Evolutionary conservation across 2,329 filamentous ascomycete species (phyloP).

Genomic region (Sarocladium oryzae): DNA sequence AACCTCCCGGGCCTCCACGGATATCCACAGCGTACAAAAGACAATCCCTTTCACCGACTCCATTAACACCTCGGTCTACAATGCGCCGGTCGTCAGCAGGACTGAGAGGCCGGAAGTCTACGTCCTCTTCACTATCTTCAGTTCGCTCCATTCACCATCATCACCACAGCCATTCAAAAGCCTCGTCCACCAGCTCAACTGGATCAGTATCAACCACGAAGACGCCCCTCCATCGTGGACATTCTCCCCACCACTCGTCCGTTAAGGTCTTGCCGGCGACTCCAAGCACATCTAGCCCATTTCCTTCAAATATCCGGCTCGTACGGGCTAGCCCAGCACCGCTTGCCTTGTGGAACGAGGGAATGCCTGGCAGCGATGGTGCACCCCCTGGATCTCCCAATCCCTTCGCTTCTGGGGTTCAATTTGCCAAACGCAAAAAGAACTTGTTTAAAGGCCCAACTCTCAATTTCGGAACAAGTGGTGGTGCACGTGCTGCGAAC

Average conservation of each 20-base stretch:
- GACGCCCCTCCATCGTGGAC: conserved; percentile 54
- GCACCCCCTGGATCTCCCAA: conserved; percentile 48
- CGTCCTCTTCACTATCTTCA: conserved; percentile 89
- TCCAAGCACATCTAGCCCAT: conserved; percentile 59
- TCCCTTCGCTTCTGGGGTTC: conserved; percentile 55
- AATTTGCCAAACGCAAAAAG: conserved; percentile 77
- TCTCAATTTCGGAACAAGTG: conserved; percentile 42
- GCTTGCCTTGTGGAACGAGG: conserved; percentile 51
- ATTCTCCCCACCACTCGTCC: conserved; percentile 81
- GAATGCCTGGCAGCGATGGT: conserved; percentile 36
- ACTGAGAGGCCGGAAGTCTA: conserved; percentile 87
- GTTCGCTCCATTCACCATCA: conserved; percentile 87
- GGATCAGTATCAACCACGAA: conserved; percentile 66
- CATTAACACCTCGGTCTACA: conserved; percentile 80
- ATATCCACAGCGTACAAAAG: conserved; percentile 51
- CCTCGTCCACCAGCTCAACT: conserved; percentile 83
- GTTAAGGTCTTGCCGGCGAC: conserved; percentile 94
- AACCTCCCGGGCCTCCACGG: conserved; percentile 17
- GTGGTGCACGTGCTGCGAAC: conserved; percentile 28
- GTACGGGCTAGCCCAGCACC: conserved; percentile 56
- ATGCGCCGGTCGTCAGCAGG: conserved; percentile 78
- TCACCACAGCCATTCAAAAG: conserved; percentile 84
- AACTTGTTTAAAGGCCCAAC: conserved; percentile 78
- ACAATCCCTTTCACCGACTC: conserved; percentile 78
- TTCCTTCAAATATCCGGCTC: conserved; percentile 81